These are phyloP conservation scores for Pueraria montana DNA, from an alignment of 306 rosid genomes.

Conservation along the genomic window DNA sequence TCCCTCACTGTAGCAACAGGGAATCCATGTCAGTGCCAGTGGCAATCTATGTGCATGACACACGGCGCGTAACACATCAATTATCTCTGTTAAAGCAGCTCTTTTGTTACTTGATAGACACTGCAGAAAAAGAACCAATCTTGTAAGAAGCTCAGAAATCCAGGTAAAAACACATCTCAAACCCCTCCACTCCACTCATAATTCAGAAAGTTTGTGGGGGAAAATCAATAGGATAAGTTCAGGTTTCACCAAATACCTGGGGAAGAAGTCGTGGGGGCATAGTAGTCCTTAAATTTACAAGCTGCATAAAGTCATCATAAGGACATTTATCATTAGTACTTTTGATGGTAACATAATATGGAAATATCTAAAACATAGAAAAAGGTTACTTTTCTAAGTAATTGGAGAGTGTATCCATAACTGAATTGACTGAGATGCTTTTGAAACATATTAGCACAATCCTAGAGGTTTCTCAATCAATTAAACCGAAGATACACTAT, in stretches of 20 bases:
- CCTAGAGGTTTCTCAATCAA: conserved; percentile 31
- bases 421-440: conserved; percentile 8
- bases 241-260: too few species aligned
- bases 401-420: conserved; percentile 25
- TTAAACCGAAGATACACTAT: background rate
- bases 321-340: conserved; percentile 30
- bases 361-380: conserved; percentile 7
- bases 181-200: background rate
- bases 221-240: background rate
- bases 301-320: conserved; percentile 59
- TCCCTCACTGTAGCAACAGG: conserved; percentile 71
- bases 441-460: conserved; percentile 30
- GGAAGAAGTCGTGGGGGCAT: conserved; percentile 70
- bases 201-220: conserved; percentile 24
- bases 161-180: conserved; percentile 33
- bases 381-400: background rate
- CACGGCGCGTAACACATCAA: conserved; percentile 84
- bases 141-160: conserved; percentile 45
- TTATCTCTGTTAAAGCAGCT: conserved; percentile 82
- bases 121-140: conserved; percentile 55
- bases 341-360: conserved; percentile 28
- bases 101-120: conserved; percentile 73
- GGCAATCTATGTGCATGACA: conserved; percentile 96
- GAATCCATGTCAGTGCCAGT: conserved; percentile 94
- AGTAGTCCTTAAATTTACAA: conserved; percentile 72